Evolutionary conservation across 225 moss, liverwort and hornwort genomes (phyloP).

Genomic region (Marchantia paleacea): DNA sequence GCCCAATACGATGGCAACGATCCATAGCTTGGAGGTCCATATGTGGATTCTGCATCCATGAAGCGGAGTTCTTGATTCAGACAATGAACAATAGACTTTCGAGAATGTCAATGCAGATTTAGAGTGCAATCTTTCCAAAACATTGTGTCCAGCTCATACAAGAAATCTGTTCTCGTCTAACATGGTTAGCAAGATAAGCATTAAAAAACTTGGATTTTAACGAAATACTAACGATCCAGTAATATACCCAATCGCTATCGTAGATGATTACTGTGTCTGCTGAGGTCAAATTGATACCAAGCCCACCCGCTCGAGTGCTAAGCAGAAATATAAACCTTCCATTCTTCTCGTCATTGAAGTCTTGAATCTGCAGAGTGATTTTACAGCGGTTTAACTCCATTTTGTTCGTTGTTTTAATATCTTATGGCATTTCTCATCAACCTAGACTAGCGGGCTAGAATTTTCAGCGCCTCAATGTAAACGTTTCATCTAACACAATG

Average conservation of each 20-base stretch:
- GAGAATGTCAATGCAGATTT: no score
- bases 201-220: background rate
- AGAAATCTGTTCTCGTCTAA: background rate
- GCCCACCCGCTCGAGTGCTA: constrained; percentile 96
- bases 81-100: no score
- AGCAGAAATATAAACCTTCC: constrained; percentile 67
- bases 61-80: background rate
- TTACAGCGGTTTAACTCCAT: background rate
- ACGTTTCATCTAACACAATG: background rate
- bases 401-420: background rate
- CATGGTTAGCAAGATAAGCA: background rate
- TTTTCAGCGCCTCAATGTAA: background rate
- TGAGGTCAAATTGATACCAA: constrained; percentile 89
- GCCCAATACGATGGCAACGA: constrained; percentile 95
- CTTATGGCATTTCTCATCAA: background rate
- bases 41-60: constrained; percentile 71
- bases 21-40: constrained; percentile 99
- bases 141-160: background rate
- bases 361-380: constrained; percentile 60
- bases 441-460: background rate
- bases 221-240: background rate
- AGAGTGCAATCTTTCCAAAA: background rate
- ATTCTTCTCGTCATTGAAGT: constrained; percentile 62
- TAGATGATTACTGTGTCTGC: constrained; percentile 91
- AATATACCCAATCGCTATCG: constrained; percentile 90